Evolutionary conservation across 2,329 filamentous ascomycete genomes (phyloP).

Genomic region (Rutstroemia sydowiana): DNA sequence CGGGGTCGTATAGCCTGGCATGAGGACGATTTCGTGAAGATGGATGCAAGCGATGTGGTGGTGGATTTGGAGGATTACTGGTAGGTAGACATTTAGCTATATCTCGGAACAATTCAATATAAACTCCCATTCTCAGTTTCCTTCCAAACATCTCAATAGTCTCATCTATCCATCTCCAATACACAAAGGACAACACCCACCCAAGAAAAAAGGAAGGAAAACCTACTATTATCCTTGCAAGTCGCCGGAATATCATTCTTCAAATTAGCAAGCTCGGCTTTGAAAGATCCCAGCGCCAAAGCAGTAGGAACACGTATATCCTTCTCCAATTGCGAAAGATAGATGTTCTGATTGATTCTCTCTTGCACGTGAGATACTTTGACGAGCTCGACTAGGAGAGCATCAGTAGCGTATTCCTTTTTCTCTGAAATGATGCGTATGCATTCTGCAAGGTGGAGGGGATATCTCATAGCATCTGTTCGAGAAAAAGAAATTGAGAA

Average conservation of each 20-base stretch:
- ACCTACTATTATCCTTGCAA: background rate
- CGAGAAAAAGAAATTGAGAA: constrained; percentile 1
- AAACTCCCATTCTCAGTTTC: no score
- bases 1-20: background rate
- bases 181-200: no score
- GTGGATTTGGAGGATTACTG: constrained; percentile 5
- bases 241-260: background rate
- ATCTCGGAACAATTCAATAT: no score
- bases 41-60: background rate
- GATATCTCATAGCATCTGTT: constrained; percentile 5
- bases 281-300: background rate
- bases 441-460: constrained; percentile 2
- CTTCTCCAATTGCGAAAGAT: background rate
- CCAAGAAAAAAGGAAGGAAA: background rate
- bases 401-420: background rate
- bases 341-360: background rate
- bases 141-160: no score
- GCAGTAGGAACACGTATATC: background rate
- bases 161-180: background rate
- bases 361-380: constrained; percentile 1
- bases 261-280: background rate
- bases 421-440: background rate
- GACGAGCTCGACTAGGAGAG: background rate
- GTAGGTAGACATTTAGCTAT: background rate
- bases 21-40: background rate